A percentile compares a stretch with the other conserved stretches of the same genome.
Evolutionary conservation across 208 protist species (phyloP).

Genomic region (Acanthamoeba sp.): DNA sequence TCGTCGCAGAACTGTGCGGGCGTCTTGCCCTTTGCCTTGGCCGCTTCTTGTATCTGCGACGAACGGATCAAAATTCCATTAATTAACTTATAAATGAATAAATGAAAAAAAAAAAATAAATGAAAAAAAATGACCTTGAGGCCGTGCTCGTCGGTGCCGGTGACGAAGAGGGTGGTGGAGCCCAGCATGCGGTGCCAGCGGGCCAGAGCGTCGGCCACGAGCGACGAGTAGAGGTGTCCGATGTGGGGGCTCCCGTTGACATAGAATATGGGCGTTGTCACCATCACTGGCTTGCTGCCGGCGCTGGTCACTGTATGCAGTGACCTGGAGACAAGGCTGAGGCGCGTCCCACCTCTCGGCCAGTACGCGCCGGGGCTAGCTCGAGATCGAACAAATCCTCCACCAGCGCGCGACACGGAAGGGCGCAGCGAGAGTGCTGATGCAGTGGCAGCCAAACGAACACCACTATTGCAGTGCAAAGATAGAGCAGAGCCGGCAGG

Average conservation of each 20-base stretch:
- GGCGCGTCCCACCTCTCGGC: no score
- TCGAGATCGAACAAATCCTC: no score
- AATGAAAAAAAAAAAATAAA: background rate
- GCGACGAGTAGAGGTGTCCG: slow-evolving; percentile 92
- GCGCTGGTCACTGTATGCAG: background rate
- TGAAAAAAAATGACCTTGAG: slow-evolving; percentile 93
- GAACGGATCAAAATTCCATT: background rate
- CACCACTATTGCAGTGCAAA: no score
- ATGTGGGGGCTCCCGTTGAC: slow-evolving; percentile 90
- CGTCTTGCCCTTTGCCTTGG: slow-evolving; percentile 68
- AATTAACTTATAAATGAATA: background rate
- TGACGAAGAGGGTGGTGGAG: slow-evolving; percentile 94
- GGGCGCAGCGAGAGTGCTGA: no score
- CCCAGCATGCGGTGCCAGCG: slow-evolving; percentile 91
- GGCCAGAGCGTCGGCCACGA: slow-evolving; percentile 88
- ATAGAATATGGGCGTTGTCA: slow-evolving; percentile 90
- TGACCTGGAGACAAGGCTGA: background rate
- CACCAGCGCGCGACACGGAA: no score
- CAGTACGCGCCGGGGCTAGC: no score
- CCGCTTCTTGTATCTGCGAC: slow-evolving; percentile 76
- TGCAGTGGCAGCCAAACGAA: no score
- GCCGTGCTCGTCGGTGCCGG: slow-evolving; percentile 99
- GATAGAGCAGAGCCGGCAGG: no score
- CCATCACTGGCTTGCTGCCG: slow-evolving; percentile 79
- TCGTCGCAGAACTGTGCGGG: slow-evolving; percentile 94